Percentiles rank a stretch among this genome's conserved stretches.
Conservation (phyloP, 805 yeast genomes). For the Metschnikowia rubicola region DNA sequence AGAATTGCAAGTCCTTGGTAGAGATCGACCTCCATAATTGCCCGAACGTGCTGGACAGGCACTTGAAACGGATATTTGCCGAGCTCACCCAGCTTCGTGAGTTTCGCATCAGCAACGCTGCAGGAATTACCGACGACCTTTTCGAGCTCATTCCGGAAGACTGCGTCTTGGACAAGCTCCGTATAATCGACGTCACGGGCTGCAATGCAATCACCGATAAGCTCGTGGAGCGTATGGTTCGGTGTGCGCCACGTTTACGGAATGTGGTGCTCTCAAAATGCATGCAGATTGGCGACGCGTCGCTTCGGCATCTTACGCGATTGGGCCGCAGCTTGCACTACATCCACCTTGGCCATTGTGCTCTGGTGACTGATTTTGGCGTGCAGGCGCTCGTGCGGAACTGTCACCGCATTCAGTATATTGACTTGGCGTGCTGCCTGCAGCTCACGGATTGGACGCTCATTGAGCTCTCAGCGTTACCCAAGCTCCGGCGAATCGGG, state of each 20-base stretch:
- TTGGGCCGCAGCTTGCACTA: conserved; percentile 82
- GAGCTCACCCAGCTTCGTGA: conserved; percentile 76
- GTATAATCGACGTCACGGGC: conserved; percentile 82
- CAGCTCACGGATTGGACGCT: conserved; percentile 84
- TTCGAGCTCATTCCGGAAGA: conserved; percentile 52
- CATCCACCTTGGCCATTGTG: conserved; percentile 91
- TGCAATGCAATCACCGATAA: conserved; percentile 79
- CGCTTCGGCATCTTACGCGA: conserved; percentile 65
- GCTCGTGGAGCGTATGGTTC: conserved; percentile 67
- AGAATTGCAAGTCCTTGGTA: conserved; percentile 74
- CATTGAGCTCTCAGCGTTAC: conserved; percentile 68
- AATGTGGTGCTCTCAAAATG: conserved; percentile 90
- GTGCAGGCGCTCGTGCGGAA: conserved; percentile 68
- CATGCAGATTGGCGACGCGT: conserved; percentile 76
- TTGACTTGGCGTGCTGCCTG: conserved; percentile 91
- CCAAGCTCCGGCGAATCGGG: conserved; percentile 85
- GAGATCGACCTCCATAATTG: conserved; percentile 89
- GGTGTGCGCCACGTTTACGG: conserved; percentile 78
- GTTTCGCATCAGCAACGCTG: conserved; percentile 73
- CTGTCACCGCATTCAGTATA: conserved; percentile 84
- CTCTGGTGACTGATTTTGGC: conserved; percentile 84
- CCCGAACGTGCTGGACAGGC: conserved; percentile 63
- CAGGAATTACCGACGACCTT: conserved; percentile 64
- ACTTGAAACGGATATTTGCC: conserved; percentile 54
- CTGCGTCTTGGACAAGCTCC: conserved; percentile 55